Conservation (phyloP, 2,329 filamentous ascomycete species). For the Fusarium camptoceras region DNA sequence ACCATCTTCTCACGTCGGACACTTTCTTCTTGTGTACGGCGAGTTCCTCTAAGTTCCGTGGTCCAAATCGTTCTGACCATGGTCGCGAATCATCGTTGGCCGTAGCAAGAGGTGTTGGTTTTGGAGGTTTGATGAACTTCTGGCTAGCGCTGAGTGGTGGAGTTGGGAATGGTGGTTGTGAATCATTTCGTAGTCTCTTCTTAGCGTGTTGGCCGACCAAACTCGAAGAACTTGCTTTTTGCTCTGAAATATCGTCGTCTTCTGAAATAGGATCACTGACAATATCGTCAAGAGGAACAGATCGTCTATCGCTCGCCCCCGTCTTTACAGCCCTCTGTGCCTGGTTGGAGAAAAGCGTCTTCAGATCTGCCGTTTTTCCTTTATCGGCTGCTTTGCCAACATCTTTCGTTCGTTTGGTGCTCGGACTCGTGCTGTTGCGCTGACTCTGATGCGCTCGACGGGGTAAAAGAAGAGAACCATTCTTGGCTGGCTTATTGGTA, state of each 20-base stretch:
- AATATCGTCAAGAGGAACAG: slow-evolving; percentile 59
- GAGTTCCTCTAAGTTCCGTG: slow-evolving; percentile 80
- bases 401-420: slow-evolving; percentile 55
- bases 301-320: slow-evolving; percentile 47
- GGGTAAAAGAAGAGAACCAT: slow-evolving; percentile 37
- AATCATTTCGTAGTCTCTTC: slow-evolving; percentile 61
- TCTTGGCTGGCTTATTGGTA: slow-evolving; percentile 38
- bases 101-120: slow-evolving; percentile 44
- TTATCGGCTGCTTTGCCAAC: slow-evolving; percentile 60
- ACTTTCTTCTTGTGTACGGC: slow-evolving; percentile 97
- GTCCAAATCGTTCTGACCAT: slow-evolving; percentile 89
- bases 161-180: slow-evolving; percentile 40
- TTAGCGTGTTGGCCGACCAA: slow-evolving; percentile 67
- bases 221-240: slow-evolving; percentile 63
- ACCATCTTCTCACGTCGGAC: slow-evolving; percentile 83
- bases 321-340: slow-evolving; percentile 60
- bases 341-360: slow-evolving; percentile 71
- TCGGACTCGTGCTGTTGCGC: slow-evolving; percentile 50
- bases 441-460: slow-evolving; percentile 47
- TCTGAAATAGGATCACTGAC: slow-evolving; percentile 70
- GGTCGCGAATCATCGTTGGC: slow-evolving; percentile 72
- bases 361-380: slow-evolving; percentile 67
- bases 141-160: slow-evolving; percentile 57
- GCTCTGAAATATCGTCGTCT: slow-evolving; percentile 66
- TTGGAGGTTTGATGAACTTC: slow-evolving; percentile 62